Evolutionary conservation across 371 early-diverging fungal genomes (phyloP), one percentile per base, ranked within the genome.

Genomic region (Apophysomyces variabilis): DNA sequence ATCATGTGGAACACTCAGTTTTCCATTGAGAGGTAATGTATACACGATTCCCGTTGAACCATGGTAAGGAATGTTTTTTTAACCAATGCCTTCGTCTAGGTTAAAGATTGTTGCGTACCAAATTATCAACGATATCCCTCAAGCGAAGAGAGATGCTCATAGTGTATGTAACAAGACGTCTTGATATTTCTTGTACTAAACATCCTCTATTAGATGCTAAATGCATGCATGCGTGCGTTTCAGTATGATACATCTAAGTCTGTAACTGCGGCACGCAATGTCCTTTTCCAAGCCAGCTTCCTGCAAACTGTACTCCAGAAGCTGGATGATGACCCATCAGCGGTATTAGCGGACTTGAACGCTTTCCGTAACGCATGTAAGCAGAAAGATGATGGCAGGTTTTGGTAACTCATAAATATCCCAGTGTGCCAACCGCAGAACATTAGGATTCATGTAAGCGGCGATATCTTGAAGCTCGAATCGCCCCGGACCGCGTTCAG

Each of bases 1-100:
- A 79, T 87, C 61, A 68, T 87, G n/a, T 87, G 87, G 86, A 68
- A 87, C 64, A 85, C 87, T 7, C 78, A 83, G 57, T 88, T 90
- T 56, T 83, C 85, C 37, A 68, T 69, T 1, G 88, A 87, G 58
- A 77, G 89, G 71, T 71, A 67, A 38, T 3, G 7, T 32, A 41
- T 11, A n/a, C 43, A 4, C 7, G 11, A 26, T 26, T 26, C 32
- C 32, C 32, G 32, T 26, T 26, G 32, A 5, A 5, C 21, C 14
- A 38, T 58, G 3, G 58, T 57, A 43, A 11, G 46, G 4, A 54
- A 6, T n/a, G 4, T 38, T 56, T 16, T 16, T 26, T 9, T 37
- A 13, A 9, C 36, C 35, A 13, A 9, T 44, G 26, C 6, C 18
- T 60, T 58, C 36, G 13, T 8, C 11, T 50, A 76, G 77, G 57